phyloP scores from a whole-genome alignment of 768 basidiomycete genomes.

The Bullera alba region DNA sequence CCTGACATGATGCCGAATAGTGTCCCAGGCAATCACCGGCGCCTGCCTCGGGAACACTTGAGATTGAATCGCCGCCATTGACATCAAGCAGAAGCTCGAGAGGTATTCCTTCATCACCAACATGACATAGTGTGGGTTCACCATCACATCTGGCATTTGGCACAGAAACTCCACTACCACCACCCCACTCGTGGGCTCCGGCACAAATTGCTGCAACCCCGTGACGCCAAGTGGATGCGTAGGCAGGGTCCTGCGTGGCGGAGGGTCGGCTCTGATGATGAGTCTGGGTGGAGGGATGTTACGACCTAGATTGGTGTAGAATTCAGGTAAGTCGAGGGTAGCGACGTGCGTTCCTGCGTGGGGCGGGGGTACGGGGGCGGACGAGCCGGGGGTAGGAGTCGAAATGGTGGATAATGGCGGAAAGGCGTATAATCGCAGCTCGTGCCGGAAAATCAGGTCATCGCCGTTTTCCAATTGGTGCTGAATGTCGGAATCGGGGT shows the following conservation, averaged over 20 bases:
- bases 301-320: slow-evolving; percentile 16
- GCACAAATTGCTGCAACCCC: slow-evolving; percentile 22
- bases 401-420: slow-evolving; percentile 23
- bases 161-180: slow-evolving; percentile 36
- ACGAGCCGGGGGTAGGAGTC: neutral
- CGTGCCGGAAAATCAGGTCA: slow-evolving; percentile 30
- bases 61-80: slow-evolving; percentile 18
- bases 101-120: slow-evolving; percentile 30
- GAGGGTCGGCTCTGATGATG: slow-evolving; percentile 41
- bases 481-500: slow-evolving; percentile 12
- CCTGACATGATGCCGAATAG: slow-evolving; percentile 35
- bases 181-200: slow-evolving; percentile 34
- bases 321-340: slow-evolving; percentile 30
- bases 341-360: slow-evolving; percentile 31
- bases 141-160: slow-evolving; percentile 18
- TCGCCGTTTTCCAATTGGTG: slow-evolving; percentile 23
- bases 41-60: slow-evolving; percentile 29
- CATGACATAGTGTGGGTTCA: slow-evolving; percentile 23
- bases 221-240: slow-evolving; percentile 19
- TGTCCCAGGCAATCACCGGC: slow-evolving; percentile 29
- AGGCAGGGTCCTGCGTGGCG: slow-evolving; percentile 38
- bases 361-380: slow-evolving; percentile 26
- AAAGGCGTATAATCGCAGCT: slow-evolving; percentile 37
- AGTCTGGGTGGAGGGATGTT: slow-evolving; percentile 34
- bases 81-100: slow-evolving; percentile 24